These are phyloP conservation scores for Solanum verrucosum DNA, from an alignment of 257 asterid species.

Conservation along the genomic window DNA sequence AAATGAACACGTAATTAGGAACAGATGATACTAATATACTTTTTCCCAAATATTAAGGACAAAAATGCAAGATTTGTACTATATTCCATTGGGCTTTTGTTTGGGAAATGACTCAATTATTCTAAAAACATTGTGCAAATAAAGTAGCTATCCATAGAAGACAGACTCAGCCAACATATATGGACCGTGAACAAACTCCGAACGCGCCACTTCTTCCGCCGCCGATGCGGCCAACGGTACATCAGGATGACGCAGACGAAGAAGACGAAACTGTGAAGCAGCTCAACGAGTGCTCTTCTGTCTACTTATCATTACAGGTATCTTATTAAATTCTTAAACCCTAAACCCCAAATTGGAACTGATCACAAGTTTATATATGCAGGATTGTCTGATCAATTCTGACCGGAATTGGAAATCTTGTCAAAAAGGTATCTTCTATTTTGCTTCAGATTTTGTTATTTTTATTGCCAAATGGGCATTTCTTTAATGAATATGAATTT, in stretches of 20 bases:
- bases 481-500: neutral
- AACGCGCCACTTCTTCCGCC: neutral
- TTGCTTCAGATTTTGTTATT: neutral
- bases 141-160: conserved; percentile 7
- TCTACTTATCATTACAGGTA: conserved; percentile 68
- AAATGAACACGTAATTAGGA: accelerated
- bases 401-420: conserved; percentile 70
- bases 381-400: conserved; percentile 59
- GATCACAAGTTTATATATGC: conserved; percentile 1
- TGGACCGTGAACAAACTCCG: neutral
- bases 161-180: conserved; percentile 1
- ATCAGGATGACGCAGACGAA: conserved; percentile 48
- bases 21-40: no score
- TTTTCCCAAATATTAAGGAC: neutral
- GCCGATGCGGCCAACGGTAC: conserved; percentile 21
- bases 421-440: conserved; percentile 36
- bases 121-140: neutral
- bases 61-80: neutral
- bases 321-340: conserved; percentile 5
- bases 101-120: neutral
- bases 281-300: conserved; percentile 64
- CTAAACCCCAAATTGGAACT: conserved; percentile 1
- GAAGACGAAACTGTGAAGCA: conserved; percentile 67
- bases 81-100: neutral
- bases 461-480: neutral